Evolutionary conservation across 371 early-diverging fungal species (phyloP).

Genomic region (Apophysomyces ossiformis): DNA sequence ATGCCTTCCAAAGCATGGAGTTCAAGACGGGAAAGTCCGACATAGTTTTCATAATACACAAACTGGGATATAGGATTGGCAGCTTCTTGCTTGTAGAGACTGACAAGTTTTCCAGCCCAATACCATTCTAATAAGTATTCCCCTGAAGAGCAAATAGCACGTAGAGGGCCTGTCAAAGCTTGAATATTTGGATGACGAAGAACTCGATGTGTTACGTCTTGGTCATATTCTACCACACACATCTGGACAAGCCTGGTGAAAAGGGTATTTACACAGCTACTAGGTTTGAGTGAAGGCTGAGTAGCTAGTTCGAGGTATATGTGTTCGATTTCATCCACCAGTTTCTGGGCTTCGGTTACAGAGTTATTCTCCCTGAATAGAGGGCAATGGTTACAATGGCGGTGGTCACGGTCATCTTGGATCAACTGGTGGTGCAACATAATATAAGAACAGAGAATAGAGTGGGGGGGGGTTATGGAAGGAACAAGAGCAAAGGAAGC

Average conservation of each 20-base stretch:
- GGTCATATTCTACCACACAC: slow-evolving; percentile 23
- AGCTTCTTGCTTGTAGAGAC: neutral
- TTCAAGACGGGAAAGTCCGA: slow-evolving; percentile 40
- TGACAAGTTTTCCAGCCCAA: slow-evolving; percentile 27
- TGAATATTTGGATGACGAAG: slow-evolving; percentile 19
- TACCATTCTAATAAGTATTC: slow-evolving; percentile 36
- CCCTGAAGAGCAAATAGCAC: slow-evolving; percentile 30
- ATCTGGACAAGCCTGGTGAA: slow-evolving; percentile 37
- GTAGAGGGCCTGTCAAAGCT: slow-evolving; percentile 18
- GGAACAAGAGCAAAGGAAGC: neutral
- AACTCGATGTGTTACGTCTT: slow-evolving; percentile 12
- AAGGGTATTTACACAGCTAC: slow-evolving; percentile 28
- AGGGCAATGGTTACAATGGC: neutral
- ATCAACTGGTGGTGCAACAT: slow-evolving; percentile 15
- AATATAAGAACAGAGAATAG: neutral
- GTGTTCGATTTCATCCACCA: slow-evolving; percentile 22
- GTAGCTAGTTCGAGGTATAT: slow-evolving; percentile 16
- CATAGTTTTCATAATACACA: slow-evolving; percentile 46
- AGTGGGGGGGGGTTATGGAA: neutral
- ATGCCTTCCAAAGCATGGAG: slow-evolving; percentile 36
- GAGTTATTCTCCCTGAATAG: neutral
- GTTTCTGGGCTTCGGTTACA: neutral
- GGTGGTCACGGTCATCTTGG: neutral
- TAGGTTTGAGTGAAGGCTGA: slow-evolving; percentile 21
- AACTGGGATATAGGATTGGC: slow-evolving; percentile 23